Evolutionary conservation across 2,329 filamentous ascomycete genomes (phyloP).

Genomic region (Massarina eburnea): DNA sequence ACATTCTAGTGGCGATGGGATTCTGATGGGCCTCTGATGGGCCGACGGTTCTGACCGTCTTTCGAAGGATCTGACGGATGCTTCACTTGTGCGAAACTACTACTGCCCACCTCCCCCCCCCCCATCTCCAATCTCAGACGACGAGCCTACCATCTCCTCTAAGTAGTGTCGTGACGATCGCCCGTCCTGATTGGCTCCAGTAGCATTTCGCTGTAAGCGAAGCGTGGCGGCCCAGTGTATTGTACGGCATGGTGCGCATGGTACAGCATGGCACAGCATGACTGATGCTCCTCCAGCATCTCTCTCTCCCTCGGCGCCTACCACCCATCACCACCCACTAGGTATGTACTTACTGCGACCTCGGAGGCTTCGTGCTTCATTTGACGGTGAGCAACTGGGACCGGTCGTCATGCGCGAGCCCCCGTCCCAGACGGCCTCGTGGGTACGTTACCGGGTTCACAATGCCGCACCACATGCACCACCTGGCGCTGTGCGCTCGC

Average conservation of each 20-base stretch:
- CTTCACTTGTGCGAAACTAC: too few species aligned
- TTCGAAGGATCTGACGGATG: too few species aligned
- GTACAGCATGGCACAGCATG: neutral
- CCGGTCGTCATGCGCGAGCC: neutral
- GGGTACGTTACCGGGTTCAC: neutral
- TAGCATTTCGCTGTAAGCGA: neutral
- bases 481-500: slow-evolving; percentile 19
- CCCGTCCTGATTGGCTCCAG: too few species aligned
- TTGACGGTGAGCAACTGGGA: neutral
- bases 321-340: neutral
- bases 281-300: slow-evolving; percentile 4
- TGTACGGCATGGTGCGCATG: neutral
- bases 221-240: neutral
- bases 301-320: slow-evolving; percentile 3
- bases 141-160: too few species aligned
- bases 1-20: too few species aligned
- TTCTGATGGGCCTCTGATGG: too few species aligned
- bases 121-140: too few species aligned
- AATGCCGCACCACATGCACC: neutral
- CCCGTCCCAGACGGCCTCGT: neutral
- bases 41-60: too few species aligned
- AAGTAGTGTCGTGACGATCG: too few species aligned
- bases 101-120: too few species aligned
- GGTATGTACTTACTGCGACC: slow-evolving; percentile 1
- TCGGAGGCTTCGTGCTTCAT: too few species aligned